phyloP scores from a whole-genome alignment of 257 asterid genomes.

The Sherardia arvensis region DNA sequence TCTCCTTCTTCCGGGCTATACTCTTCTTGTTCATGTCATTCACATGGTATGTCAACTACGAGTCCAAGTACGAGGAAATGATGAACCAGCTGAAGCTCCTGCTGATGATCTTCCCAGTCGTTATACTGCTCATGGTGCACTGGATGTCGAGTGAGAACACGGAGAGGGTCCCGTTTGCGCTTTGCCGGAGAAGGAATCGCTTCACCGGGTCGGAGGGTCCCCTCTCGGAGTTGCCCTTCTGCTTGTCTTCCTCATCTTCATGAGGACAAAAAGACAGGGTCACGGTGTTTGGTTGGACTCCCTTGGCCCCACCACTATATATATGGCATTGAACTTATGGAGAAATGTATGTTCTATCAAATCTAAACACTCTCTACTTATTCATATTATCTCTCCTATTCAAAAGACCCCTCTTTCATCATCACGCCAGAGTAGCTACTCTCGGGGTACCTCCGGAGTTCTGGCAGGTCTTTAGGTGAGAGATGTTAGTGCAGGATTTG shows the following conservation, averaged over 20 bases:
- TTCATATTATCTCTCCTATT: no score
- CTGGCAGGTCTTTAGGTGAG: no score
- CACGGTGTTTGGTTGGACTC: no score
- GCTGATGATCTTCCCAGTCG: conserved; percentile 57
- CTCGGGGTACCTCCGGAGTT: no score
- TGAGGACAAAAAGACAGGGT: no score
- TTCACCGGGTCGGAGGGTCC: conserved; percentile 59
- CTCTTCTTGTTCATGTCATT: conserved; percentile 47
- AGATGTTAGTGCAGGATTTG: no score
- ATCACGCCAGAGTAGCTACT: no score
- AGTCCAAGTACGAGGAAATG: conserved; percentile 36
- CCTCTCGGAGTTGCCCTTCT: conserved; percentile 48
- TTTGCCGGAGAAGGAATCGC: conserved; percentile 52
- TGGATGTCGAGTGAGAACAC: conserved; percentile 45
- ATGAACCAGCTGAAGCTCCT: conserved; percentile 44
- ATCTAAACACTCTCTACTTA: no score
- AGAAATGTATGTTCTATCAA: no score
- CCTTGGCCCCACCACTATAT: no score
- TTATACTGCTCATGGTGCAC: conserved; percentile 58
- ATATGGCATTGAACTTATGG: no score
- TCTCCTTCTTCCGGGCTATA: conserved; percentile 42
- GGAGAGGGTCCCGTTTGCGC: conserved; percentile 34
- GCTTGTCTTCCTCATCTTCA: conserved; percentile 52
- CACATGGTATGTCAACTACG: conserved; percentile 80
- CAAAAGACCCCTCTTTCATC: no score